Conservation (phyloP, 805 yeast genomes). For the Scheffersomyces spartinae region DNA sequence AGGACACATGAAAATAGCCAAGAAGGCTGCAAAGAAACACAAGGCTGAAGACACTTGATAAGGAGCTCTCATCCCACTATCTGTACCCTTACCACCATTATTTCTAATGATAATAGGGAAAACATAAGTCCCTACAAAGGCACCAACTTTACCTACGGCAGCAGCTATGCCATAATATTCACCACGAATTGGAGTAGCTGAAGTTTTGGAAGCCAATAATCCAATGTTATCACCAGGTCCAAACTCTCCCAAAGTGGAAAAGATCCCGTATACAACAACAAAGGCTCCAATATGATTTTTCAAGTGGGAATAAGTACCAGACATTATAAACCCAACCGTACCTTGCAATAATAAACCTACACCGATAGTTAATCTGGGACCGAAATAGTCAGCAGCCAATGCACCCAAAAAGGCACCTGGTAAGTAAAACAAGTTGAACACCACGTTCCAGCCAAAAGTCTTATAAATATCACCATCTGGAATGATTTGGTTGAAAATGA, state of each 20-base stretch:
- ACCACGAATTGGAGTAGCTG: constrained; percentile 82
- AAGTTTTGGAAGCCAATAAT: constrained; percentile 72
- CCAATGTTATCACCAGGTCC: constrained; percentile 95
- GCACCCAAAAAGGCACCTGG: constrained; percentile 92
- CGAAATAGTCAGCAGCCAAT: constrained; percentile 70
- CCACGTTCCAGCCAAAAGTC: constrained; percentile 88
- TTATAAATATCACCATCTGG: constrained; percentile 52
- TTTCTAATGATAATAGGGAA: constrained; percentile 70
- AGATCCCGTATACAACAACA: constrained; percentile 81
- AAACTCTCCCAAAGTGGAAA: constrained; percentile 79
- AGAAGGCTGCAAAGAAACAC: constrained; percentile 57
- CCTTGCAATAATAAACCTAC: constrained; percentile 67
- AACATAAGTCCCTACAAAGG: constrained; percentile 79
- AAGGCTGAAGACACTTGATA: constrained; percentile 74
- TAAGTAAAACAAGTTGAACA: constrained; percentile 74
- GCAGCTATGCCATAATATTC: constrained; percentile 87
- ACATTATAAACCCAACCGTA: constrained; percentile 72
- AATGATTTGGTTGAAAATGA: constrained; percentile 49
- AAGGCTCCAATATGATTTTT: constrained; percentile 61
- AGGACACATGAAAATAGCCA: constrained; percentile 67
- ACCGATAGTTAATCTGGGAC: constrained; percentile 75
- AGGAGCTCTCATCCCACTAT: constrained; percentile 58
- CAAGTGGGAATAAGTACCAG: constrained; percentile 50
- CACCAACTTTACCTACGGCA: constrained; percentile 86
- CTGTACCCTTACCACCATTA: constrained; percentile 40